Evolutionary conservation across 371 early-diverging fungal species (phyloP).

Genomic region (Rhizopus sp.): DNA sequence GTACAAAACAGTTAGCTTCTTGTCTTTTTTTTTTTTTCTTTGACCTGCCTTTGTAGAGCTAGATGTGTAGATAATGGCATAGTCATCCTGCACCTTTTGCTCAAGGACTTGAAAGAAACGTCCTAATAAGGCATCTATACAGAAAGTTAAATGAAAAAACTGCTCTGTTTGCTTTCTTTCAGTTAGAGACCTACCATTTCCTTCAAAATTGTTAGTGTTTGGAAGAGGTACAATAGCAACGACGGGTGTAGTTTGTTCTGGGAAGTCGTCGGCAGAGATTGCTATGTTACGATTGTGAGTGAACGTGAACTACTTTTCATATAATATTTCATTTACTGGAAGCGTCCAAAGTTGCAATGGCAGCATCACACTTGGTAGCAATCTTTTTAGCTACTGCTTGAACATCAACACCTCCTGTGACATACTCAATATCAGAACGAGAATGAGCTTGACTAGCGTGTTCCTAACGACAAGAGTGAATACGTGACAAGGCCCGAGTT

Average conservation of each 20-base stretch:
- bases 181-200: slow-evolving; percentile 36
- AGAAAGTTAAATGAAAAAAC: background rate
- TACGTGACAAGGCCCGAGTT: background rate
- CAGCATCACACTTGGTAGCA: slow-evolving; percentile 33
- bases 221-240: slow-evolving; percentile 39
- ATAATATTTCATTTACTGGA: slow-evolving; percentile 17
- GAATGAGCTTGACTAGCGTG: slow-evolving; percentile 28
- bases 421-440: slow-evolving; percentile 40
- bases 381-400: slow-evolving; percentile 31
- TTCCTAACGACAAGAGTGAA: slow-evolving; percentile 17
- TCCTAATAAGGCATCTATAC: slow-evolving; percentile 35
- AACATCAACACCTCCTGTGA: slow-evolving; percentile 38
- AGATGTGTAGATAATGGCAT: slow-evolving; percentile 52
- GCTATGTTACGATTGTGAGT: slow-evolving; percentile 11
- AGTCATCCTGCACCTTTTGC: slow-evolving; percentile 33
- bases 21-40: background rate
- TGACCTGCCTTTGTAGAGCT: slow-evolving; percentile 38
- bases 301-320: background rate
- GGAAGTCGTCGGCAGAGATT: slow-evolving; percentile 24
- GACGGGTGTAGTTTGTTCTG: slow-evolving; percentile 17
- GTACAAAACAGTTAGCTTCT: background rate
- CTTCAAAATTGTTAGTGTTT: slow-evolving; percentile 21
- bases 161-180: background rate
- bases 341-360: slow-evolving; percentile 33
- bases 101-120: slow-evolving; percentile 31